Conservation (phyloP, 768 basidiomycete genomes). For the Udeniomyces megalosporus region DNA sequence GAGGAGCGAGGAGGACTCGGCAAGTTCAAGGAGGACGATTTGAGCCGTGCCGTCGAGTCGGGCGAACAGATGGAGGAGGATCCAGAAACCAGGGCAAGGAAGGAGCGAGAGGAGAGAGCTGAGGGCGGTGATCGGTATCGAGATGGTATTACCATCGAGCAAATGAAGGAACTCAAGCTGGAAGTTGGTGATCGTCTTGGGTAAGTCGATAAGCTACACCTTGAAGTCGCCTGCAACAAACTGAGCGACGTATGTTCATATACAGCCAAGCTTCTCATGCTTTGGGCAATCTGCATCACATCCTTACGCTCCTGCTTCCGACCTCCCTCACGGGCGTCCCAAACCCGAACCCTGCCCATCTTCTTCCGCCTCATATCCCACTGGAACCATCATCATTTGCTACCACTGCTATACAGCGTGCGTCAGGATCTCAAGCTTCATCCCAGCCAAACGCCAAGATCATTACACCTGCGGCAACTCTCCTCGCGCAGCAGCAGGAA, state of each 20-base stretch:
- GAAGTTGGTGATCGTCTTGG: not conserved
- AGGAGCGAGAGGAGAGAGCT: not conserved
- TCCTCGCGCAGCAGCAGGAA: not conserved
- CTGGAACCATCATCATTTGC: not conserved
- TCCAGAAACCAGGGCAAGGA: not conserved
- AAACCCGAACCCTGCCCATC: not conserved
- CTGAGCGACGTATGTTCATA: not conserved
- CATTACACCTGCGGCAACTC: no score
- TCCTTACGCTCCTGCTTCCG: conserved; percentile 5
- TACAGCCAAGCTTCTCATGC: not conserved
- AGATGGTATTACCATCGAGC: not conserved
- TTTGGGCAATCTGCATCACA: not conserved
- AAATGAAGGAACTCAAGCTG: conserved; percentile 5
- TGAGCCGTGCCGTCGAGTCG: not conserved
- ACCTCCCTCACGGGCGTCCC: not conserved
- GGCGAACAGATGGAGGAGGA: not conserved
- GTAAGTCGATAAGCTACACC: no score
- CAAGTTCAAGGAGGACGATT: not conserved
- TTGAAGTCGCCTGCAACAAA: no score
- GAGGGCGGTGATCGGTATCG: not conserved
- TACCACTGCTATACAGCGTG: not conserved
- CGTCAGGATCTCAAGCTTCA: not conserved
- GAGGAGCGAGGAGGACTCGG: conserved; percentile 1
- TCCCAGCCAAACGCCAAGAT: not conserved
- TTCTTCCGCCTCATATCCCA: conserved; percentile 1